phyloP scores from a whole-genome alignment of 2,329 filamentous ascomycete genomes.

The Eutypella sp. region DNA sequence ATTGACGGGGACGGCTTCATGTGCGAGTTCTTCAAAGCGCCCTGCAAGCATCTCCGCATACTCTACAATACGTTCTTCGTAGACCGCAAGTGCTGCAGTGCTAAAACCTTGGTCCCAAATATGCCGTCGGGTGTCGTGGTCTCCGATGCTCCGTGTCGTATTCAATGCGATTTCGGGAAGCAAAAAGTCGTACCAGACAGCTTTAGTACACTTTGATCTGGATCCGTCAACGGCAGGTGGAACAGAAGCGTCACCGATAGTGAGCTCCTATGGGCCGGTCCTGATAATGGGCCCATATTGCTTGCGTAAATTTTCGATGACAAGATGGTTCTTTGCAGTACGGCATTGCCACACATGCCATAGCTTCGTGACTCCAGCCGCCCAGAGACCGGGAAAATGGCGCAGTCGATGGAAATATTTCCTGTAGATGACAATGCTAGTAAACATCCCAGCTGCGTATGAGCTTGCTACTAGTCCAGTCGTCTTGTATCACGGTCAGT shows the following conservation, averaged over 20 bases:
- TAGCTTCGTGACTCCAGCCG: slow-evolving; percentile 13
- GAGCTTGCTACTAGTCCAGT: too few relatives aligned
- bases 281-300: slow-evolving; percentile 15
- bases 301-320: slow-evolving; percentile 12
- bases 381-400: slow-evolving; percentile 11
- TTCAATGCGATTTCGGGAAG: slow-evolving; percentile 12
- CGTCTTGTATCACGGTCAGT: too few relatives aligned
- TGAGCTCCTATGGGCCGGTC: slow-evolving; percentile 19
- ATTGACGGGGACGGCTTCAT: slow-evolving; percentile 7
- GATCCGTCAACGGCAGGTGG: slow-evolving; percentile 9
- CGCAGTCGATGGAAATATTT: slow-evolving; percentile 14
- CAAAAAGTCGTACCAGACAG: slow-evolving; percentile 18
- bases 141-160: slow-evolving; percentile 6
- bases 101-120: slow-evolving; percentile 14
- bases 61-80: slow-evolving; percentile 10
- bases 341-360: slow-evolving; percentile 15
- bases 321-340: slow-evolving; percentile 10
- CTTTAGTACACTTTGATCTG: slow-evolving; percentile 10
- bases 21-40: slow-evolving; percentile 8
- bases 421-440: slow-evolving; percentile 14
- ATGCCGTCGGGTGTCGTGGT: slow-evolving; percentile 11
- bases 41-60: slow-evolving; percentile 9
- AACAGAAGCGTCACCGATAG: slow-evolving; percentile 13
- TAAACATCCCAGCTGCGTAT: neutral
- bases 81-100: slow-evolving; percentile 5